A percentile compares a stretch with the other conserved stretches of the same genome.
Conservation (phyloP, 805 yeast species). For the Candida endomychidarum region DNA sequence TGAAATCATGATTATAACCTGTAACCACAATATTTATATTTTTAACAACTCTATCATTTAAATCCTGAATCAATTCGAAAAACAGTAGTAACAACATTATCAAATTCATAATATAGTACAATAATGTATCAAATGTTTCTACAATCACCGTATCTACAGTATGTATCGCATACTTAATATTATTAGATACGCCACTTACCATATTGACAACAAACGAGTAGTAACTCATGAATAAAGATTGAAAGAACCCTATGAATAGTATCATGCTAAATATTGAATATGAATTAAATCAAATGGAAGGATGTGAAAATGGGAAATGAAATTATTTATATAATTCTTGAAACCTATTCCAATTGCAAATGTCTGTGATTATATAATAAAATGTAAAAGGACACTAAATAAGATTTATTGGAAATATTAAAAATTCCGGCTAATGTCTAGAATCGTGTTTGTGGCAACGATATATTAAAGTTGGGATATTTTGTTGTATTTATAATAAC, state of each 20-base stretch:
- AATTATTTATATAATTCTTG: neutral
- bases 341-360: neutral
- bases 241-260: constrained; percentile 1
- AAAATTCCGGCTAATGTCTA: neutral
- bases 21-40: constrained; percentile 11
- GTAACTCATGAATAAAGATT: constrained; percentile 1
- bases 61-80: constrained; percentile 11
- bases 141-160: neutral
- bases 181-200: neutral
- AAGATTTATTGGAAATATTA: neutral
- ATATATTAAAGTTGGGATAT: no score
- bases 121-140: constrained; percentile 10
- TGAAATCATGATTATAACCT: constrained; percentile 15
- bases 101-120: constrained; percentile 16
- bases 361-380: constrained; percentile 3
- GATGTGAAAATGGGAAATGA: no score
- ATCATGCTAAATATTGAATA: no score
- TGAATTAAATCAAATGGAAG: neutral
- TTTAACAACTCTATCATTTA: neutral
- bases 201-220: constrained; percentile 1
- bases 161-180: neutral
- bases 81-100: constrained; percentile 13
- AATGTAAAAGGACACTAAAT: constrained; percentile 1
- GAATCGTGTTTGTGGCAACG: constrained; percentile 1
- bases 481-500: no score